These are phyloP conservation scores for Eudorina sp. DNA, from an alignment of 139 green algal genomes.

Conservation along the genomic window DNA sequence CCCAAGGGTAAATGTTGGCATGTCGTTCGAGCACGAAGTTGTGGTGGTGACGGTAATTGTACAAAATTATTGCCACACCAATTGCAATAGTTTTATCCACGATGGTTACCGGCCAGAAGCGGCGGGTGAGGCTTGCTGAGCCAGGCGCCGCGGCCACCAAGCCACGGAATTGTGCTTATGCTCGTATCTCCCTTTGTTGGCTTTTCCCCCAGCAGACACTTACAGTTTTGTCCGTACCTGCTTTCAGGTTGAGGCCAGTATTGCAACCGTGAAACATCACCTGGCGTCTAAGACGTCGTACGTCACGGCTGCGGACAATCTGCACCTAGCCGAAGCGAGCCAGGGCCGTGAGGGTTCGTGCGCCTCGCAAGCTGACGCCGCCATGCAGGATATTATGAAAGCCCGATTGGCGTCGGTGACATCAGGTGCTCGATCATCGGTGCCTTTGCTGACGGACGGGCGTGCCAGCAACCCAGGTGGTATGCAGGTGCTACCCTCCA, in stretches of 20 bases:
- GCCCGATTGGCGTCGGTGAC: neutral
- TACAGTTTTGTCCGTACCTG: too few relatives aligned
- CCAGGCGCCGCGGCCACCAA: too few relatives aligned
- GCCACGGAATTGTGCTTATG: too few relatives aligned
- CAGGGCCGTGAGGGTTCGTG: neutral
- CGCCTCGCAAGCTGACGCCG: neutral
- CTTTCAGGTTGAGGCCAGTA: slow-evolving; percentile 26
- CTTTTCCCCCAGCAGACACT: too few relatives aligned
- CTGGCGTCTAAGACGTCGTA: slow-evolving; percentile 25
- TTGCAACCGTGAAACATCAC: slow-evolving; percentile 27
- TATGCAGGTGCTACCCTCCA: neutral
- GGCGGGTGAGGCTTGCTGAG: too few relatives aligned
- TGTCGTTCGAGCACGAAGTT: too few relatives aligned
- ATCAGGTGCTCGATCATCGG: neutral
- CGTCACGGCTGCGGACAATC: slow-evolving; percentile 2
- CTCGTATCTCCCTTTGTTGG: too few relatives aligned
- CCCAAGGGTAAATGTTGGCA: too few relatives aligned
- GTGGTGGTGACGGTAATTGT: too few relatives aligned
- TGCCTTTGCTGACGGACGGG: neutral
- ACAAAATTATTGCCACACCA: too few relatives aligned
- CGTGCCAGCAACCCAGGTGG: neutral
- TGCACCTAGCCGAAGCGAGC: neutral
- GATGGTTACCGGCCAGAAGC: too few relatives aligned
- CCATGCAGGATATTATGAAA: slow-evolving; percentile 32
- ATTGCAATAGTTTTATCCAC: too few relatives aligned